phyloP scores from a whole-genome alignment of 1,284 basidiomycete species.

The Cystobasidium slooffiae region DNA sequence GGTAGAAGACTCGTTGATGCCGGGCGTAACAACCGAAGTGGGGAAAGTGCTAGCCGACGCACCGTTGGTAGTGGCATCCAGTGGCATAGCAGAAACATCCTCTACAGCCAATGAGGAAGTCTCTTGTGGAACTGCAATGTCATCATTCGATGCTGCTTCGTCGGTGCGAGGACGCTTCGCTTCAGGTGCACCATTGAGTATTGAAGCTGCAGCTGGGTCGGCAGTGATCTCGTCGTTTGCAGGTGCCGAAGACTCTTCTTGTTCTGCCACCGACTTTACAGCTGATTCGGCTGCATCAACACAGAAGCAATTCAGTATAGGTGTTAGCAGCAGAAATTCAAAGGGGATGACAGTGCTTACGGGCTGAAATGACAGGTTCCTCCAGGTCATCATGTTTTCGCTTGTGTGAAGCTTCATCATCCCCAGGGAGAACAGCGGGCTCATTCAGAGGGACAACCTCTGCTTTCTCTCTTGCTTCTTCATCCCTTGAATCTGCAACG shows the following conservation, averaged over 20 bases:
- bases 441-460: neutral
- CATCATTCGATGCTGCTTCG: neutral
- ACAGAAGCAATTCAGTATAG: neutral
- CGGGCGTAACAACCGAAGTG: constrained; percentile 13
- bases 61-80: constrained; percentile 16
- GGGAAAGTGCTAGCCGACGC: constrained; percentile 19
- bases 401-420: constrained; percentile 18
- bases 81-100: neutral
- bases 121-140: constrained; percentile 29
- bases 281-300: neutral
- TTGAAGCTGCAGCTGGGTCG: constrained; percentile 30
- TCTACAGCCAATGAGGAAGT: constrained; percentile 1
- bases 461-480: constrained; percentile 11
- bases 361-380: constrained; percentile 4
- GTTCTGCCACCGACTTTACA: constrained; percentile 21
- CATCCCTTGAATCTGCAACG: constrained; percentile 15
- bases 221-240: constrained; percentile 28
- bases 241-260: constrained; percentile 8
- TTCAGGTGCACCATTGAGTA: constrained; percentile 18
- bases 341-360: constrained; percentile 10
- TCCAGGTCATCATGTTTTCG: constrained; percentile 36
- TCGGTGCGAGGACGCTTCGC: constrained; percentile 28
- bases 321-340: neutral
- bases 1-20: neutral
- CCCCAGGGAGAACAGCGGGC: neutral